Evolutionary conservation across 441 rosid species (phyloP), one percentile per base, ranked within the genome.

Genomic region (Gossypium schwendimanii): DNA sequence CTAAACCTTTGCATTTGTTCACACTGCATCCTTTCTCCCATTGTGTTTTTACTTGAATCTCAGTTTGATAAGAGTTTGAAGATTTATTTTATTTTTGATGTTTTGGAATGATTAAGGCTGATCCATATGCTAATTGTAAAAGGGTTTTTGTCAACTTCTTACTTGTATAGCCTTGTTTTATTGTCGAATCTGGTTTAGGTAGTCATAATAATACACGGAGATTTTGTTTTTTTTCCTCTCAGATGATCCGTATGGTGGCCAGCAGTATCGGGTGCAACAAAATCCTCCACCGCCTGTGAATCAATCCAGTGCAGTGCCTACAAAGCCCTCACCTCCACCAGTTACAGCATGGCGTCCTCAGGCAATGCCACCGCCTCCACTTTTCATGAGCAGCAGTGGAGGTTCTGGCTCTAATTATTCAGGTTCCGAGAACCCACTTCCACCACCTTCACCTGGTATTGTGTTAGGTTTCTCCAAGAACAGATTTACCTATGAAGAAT

Each of bases 331-430:
- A 8, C 88, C 89, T 41, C 75, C 76, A 1, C 81, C 90, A 0
- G 79, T 75, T 61, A 77, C 79, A 3, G 79, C 86, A 55, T 82
- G 83, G 55, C 88, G 86, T 4, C 76, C 72, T 23, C 70, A 54
- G 44, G 31, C 63, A 20, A 36, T 52, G 52, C 39, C 84, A 12
- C 82, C 87, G 0, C 93, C 90, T 0, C 94, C 91, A 0, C 84
- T 76, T 59, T 77, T 88, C 76, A 82, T 87, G 87, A 87, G 79
- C 84, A 88, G 91, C 85, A 91, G 99, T n/a, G 97, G 89, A n/a
- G 97, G 91, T 24, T 91, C 96, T 53, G 88, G 84, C 70, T 90
- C 94, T 78, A 87, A 87, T 73, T 89, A 88, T 75, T 91, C 98
- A 0, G 99, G 89, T 9, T 78, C 81, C 20, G 91, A 85, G 12